phyloP scores from a whole-genome alignment of 805 yeast species.

The Pichia paraexigua region DNA sequence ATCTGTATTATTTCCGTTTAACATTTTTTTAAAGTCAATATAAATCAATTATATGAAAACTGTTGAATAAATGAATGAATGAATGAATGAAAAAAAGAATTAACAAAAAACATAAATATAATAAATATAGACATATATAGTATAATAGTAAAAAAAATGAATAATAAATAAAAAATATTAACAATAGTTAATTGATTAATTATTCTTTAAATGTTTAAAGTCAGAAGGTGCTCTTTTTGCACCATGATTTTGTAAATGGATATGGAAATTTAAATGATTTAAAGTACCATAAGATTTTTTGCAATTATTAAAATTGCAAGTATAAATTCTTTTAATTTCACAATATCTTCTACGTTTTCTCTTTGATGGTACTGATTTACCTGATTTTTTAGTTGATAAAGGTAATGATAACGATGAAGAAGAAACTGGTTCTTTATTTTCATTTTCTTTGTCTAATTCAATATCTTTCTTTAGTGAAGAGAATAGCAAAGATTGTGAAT shows the following conservation, averaged over 20 bases:
- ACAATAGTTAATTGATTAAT: too few relatives aligned
- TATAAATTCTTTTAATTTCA: slow-evolving; percentile 48
- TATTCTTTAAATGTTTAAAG: slow-evolving; percentile 35
- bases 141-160: too few relatives aligned
- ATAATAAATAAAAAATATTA: too few relatives aligned
- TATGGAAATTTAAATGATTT: slow-evolving; percentile 52
- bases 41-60: too few relatives aligned
- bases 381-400: background rate
- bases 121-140: too few relatives aligned
- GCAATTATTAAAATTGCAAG: slow-evolving; percentile 40
- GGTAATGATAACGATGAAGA: background rate
- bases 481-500: background rate
- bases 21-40: too few relatives aligned
- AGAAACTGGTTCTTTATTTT: background rate
- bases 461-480: background rate
- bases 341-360: slow-evolving; percentile 48
- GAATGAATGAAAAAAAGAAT: too few relatives aligned
- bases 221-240: slow-evolving; percentile 46
- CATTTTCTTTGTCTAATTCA: background rate
- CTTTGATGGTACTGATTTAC: slow-evolving; percentile 18
- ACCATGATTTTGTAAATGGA: slow-evolving; percentile 48
- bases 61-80: too few relatives aligned
- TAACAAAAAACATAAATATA: too few relatives aligned
- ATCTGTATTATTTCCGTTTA: too few relatives aligned
- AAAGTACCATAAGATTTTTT: slow-evolving; percentile 51